Base-by-base conservation (phyloP, 768 basidiomycete species). In the Boletus coccyginus region DNA sequence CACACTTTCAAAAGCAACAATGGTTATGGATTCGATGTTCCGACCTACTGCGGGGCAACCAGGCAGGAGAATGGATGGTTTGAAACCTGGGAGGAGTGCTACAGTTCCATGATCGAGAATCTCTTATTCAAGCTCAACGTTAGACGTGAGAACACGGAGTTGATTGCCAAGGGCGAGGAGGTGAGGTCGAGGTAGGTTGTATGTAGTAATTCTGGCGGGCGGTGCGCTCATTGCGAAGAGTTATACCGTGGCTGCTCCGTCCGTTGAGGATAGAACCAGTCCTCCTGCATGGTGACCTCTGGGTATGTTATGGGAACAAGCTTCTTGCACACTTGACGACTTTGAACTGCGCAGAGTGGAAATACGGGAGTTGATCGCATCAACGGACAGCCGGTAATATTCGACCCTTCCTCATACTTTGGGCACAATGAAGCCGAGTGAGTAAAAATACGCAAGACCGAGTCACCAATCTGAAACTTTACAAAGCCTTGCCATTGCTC, bases 371-470 rank as follows among this genome's bases (percentile, higher is more conserved):
- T 80, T 24, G 85, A 89, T 57, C 66, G 63, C 38, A 51, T 55
- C 24, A 82, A 77, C 7, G 81, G 79, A 6, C 69, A 83, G 51
- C 87, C 90, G 1, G 72, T 90, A 1, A 85, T 92, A 41, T 92
- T 84, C 60, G 90, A 92, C 63, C 88, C 90, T 3, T 84, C 89
- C 3, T 88, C 87, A 5, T 88, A 84, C 65, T 92, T 81, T 61
- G 90, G 90, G 3, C 90, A 92, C 63, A 86, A 86, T 57, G 90
- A 92, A 73, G 85, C 86, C 14, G 90, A 92, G 90, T 92, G 62
- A 71, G 83, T 70, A 32, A 21, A 36, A 35, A n/a, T n/a, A 21
- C 40, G 21, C 10, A n/a, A 16, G 46, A 16, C 16, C 16, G 38
- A 19, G 44, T 27, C 13, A 13, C 35, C 44, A 29, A n/a, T 45